Base-by-base conservation (phyloP, 441 rosid species). In the Jatropha multifida region DNA sequence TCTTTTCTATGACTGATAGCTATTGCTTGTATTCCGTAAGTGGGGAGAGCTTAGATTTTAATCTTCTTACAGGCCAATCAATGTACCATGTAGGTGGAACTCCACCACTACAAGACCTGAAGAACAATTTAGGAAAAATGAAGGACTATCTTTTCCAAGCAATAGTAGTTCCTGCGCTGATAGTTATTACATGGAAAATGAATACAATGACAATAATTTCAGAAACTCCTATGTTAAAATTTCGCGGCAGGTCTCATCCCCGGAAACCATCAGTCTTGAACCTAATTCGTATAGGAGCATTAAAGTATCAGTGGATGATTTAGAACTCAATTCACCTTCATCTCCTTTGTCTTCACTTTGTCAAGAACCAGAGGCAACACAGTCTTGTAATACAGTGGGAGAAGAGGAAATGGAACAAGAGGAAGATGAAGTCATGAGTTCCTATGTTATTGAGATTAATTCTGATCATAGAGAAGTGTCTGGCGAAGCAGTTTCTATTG, bases 361-460 rank as follows among this genome's bases (percentile, higher is more conserved):
- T 77, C 86, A 85, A 77, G 94, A 88, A 74, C 87, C 83, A 0
- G 82, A 82, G 68, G 60, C 70, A 14, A 69, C 64, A 68, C 1
- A 32, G 5, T 44, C 78, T 20, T 67, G 59, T 11, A 20, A 79
- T 69, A 23, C 61, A 42, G 66, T 72, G 79, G 74, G 56, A 56
- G 82, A 80, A 32, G 86, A 82, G 7, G 80, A 77, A 41, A 74
- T 52, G 79, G 81, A 80, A 7, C 84, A 72, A 20, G 92, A 86
- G 7, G 91, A 91, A 4, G 97, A 88, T 63, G 96, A 87, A 68
- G 82, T 83, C 40, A 87, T 86, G 88, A 90, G 93, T 70, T 90
- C 99, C 58, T 95, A 89, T 63, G 97, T 95, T 17, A 93, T 93
- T 8, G 99, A 95, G 78, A 90, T 93, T 74, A 91, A 86, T 81